phyloP scores from a whole-genome alignment of 306 rosid species.

The Fragaria ananassa region DNA sequence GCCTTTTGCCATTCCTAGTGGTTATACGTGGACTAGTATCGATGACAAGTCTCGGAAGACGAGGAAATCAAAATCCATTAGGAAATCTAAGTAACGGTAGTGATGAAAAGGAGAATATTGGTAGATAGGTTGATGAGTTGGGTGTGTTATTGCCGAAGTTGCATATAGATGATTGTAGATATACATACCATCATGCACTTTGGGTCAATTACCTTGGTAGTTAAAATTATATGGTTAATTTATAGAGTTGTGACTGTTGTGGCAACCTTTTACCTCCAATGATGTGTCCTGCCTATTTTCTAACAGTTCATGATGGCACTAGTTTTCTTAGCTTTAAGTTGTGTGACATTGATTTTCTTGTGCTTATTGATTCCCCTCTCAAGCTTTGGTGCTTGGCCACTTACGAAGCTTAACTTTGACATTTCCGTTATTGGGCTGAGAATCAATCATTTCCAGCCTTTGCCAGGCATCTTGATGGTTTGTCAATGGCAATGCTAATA shows the following conservation, averaged over 20 bases:
- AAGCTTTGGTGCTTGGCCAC: neutral
- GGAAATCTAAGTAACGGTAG: constrained; percentile 48
- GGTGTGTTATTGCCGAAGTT: constrained; percentile 5
- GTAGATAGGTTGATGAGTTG: constrained; percentile 11
- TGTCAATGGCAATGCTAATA: neutral
- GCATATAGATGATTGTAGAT: constrained; percentile 31
- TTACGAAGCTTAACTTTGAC: neutral
- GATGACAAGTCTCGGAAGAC: constrained; percentile 60
- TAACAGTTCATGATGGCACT: neutral
- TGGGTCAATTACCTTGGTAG: constrained; percentile 3
- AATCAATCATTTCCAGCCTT: neutral
- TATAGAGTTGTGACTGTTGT: constrained; percentile 10
- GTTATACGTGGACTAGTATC: constrained; percentile 64
- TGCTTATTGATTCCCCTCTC: neutral
- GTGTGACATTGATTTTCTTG: neutral
- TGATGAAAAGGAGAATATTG: neutral
- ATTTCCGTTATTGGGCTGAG: neutral
- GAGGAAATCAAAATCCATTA: constrained; percentile 67
- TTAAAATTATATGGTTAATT: constrained; percentile 7
- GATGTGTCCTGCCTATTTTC: neutral
- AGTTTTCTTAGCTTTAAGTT: neutral
- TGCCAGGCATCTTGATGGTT: neutral
- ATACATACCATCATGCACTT: constrained; percentile 24
- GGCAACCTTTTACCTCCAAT: constrained; percentile 1
- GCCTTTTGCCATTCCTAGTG: constrained; percentile 83